Evolutionary conservation across 768 basidiomycete genomes (phyloP).

Genomic region (Suillus subaureus): DNA sequence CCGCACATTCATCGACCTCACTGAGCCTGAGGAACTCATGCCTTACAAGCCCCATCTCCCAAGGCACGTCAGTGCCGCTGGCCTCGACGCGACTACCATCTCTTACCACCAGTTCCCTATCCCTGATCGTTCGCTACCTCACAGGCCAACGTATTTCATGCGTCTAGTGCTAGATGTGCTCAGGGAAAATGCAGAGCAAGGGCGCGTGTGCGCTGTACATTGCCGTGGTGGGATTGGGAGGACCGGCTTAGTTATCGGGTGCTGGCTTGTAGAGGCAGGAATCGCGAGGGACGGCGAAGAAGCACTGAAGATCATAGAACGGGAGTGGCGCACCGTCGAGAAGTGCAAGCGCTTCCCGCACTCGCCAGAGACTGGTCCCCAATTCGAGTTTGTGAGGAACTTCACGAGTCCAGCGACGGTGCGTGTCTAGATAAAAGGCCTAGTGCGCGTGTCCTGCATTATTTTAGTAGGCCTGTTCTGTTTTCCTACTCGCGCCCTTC

Average conservation of each 20-base stretch:
- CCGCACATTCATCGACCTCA: conserved; percentile 82
- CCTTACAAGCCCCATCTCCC: conserved; percentile 63
- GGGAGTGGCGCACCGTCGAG: conserved; percentile 75
- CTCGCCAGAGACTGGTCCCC: conserved; percentile 79
- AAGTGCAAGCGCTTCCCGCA: conserved; percentile 76
- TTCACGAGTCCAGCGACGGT: conserved; percentile 35
- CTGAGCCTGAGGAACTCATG: conserved; percentile 75
- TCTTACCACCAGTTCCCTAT: conserved; percentile 83
- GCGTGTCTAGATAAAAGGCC: not conserved
- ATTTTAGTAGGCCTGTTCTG: not conserved
- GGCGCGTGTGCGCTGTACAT: conserved; percentile 71
- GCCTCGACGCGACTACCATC: conserved; percentile 55
- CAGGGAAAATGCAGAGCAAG: conserved; percentile 58
- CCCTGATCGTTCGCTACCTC: conserved; percentile 67
- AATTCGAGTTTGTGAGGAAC: conserved; percentile 73
- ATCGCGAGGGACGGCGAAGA: conserved; percentile 62
- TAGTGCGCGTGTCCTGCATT: not conserved
- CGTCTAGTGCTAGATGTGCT: conserved; percentile 60
- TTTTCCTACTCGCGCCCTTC: not conserved
- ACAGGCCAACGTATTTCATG: conserved; percentile 56
- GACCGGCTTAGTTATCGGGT: conserved; percentile 64
- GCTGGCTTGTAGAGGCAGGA: conserved; percentile 75
- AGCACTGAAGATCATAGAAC: conserved; percentile 63
- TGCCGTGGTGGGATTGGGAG: conserved; percentile 80
- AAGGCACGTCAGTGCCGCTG: conserved; percentile 53